These are phyloP conservation scores for Wickerhamomyces rabaulensis DNA, from an alignment of 805 yeast species.

Conservation along the genomic window DNA sequence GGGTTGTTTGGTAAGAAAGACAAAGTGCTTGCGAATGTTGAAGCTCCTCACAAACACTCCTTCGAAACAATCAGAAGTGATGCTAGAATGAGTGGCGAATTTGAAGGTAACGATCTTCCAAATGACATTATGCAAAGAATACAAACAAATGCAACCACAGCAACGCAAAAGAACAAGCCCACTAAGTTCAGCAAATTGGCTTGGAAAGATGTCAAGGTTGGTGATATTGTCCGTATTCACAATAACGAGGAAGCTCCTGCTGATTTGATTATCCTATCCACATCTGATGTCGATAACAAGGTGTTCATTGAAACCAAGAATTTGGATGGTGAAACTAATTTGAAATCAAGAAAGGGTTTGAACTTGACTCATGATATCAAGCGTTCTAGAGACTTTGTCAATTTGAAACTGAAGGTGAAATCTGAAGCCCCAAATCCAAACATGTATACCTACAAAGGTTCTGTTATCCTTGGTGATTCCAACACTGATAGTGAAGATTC, in stretches of 20 bases:
- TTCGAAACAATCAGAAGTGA: conserved; percentile 15
- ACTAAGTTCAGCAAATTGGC: conserved; percentile 34
- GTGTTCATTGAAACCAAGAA: conserved; percentile 77
- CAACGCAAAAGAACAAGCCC: conserved; percentile 36
- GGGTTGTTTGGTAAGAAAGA: conserved; percentile 15
- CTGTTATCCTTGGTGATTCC: conserved; percentile 44
- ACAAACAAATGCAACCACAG: conserved; percentile 23
- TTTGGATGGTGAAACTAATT: conserved; percentile 75
- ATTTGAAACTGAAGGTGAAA: conserved; percentile 61
- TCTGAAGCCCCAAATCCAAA: conserved; percentile 83
- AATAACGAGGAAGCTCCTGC: conserved; percentile 82
- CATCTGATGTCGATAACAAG: conserved; percentile 65
- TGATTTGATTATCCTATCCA: conserved; percentile 58
- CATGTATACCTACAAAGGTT: conserved; percentile 72
- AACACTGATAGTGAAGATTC: conserved; percentile 4
- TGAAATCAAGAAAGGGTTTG: conserved; percentile 71
- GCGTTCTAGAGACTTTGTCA: conserved; percentile 43
- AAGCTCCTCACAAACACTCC: conserved; percentile 6
- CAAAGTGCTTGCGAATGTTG: conserved; percentile 3
- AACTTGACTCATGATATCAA: conserved; percentile 50
- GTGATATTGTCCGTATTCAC: conserved; percentile 67
- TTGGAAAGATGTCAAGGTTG: conserved; percentile 73
- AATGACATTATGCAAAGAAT: conserved; percentile 2
- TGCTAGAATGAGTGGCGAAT: conserved; percentile 3
- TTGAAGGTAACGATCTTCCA: conserved; percentile 3